Evolutionary conservation across 495 filamentous ascomycete species (phyloP).

Genomic region (Penicillium diatomitis): DNA sequence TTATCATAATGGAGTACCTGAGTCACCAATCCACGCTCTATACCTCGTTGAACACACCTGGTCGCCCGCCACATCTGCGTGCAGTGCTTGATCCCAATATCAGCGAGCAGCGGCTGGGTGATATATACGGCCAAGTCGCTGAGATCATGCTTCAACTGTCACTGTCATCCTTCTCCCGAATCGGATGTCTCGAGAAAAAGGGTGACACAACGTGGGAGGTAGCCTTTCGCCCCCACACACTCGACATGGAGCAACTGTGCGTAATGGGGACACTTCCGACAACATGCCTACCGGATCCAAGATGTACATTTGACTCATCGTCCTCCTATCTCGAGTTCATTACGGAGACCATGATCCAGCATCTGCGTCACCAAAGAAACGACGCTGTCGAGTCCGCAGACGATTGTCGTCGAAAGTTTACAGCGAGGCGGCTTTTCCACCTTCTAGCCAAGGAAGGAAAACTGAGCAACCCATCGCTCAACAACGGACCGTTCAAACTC

Average conservation of each 20-base stretch:
- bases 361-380: conserved; percentile 3
- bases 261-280: conserved; percentile 2
- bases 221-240: conserved; percentile 2
- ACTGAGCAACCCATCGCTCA: not conserved
- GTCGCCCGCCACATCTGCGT: not conserved
- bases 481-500: not conserved
- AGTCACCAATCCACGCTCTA: conserved; percentile 16
- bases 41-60: conserved; percentile 3
- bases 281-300: not conserved
- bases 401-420: conserved; percentile 1
- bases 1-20: conserved; percentile 42
- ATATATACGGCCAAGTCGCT: conserved; percentile 2
- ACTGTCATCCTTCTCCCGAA: not conserved
- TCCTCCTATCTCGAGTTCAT: conserved; percentile 4
- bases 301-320: not conserved
- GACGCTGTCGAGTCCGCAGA: conserved; percentile 6
- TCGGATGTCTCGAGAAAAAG: conserved; percentile 1
- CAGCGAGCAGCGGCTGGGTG: not conserved
- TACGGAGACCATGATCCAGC: not conserved
- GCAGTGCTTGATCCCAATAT: conserved; percentile 1
- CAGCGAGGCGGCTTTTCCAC: too few species aligned
- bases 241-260: conserved; percentile 6
- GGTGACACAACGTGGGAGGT: conserved; percentile 2
- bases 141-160: conserved; percentile 1
- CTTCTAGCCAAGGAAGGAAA: not conserved